Evolutionary conservation across 1,139 yeast species (phyloP), one percentile per base, ranked within the genome.

Genomic region (Magnusiomyces fungicola): DNA sequence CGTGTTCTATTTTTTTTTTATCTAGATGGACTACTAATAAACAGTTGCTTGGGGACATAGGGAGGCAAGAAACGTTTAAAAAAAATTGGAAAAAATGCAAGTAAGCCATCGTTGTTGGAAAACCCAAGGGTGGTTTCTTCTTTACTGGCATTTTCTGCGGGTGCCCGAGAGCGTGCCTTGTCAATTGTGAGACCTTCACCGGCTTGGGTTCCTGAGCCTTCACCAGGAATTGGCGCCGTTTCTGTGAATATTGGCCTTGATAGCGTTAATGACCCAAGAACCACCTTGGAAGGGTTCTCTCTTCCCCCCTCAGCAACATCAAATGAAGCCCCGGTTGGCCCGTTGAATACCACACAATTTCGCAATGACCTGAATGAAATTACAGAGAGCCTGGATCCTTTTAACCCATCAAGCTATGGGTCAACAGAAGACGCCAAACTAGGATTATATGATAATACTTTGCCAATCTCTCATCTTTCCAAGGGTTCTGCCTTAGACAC

Each of bases 11-110:
- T n/a, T n/a, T n/a, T n/a, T n/a, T n/a, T n/a, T n/a, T n/a, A n/a
- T n/a, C n/a, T n/a, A n/a, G n/a, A n/a, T n/a, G n/a, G n/a, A n/a
- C n/a, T n/a, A n/a, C n/a, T n/a, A n/a, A n/a, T n/a, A n/a, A n/a
- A n/a, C n/a, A n/a, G n/a, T n/a, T n/a, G n/a, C n/a, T n/a, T n/a
- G n/a, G n/a, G n/a, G n/a, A n/a, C 43, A 22, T 49, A 61, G 64
- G 62, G 57, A 25, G 85, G 85, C 19, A 80, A 80, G 65, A 79
- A 78, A 67, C 71, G 73, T 58, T 69, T 81, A 41, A 78, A 79
- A 61, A 73, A 72, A 55, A 59, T 76, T n/a, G 55, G 55, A 6
- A 64, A 63, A 51, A 42, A 44, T 16, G 10, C 19, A 25, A n/a
- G 24, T 25, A 36, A 23, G 18, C 43, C 29, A 37, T 41, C 53